These are phyloP conservation scores for Acanthamoeba royreba DNA, from an alignment of 208 protist genomes.

Conservation along the genomic window DNA sequence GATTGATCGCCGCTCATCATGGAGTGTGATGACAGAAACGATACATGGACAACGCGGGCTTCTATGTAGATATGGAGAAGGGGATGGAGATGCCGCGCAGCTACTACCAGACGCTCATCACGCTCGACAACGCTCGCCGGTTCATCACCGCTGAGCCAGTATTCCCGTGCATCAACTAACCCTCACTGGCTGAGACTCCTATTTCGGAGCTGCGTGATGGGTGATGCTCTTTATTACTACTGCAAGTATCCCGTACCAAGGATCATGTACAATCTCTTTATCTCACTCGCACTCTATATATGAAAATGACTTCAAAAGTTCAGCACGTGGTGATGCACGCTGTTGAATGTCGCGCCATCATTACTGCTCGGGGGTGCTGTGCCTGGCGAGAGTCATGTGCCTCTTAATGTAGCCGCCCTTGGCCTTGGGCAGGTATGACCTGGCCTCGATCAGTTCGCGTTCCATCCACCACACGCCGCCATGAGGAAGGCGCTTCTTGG, in stretches of 20 bases:
- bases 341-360: too few species aligned
- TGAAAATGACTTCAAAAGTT: too few species aligned
- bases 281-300: too few species aligned
- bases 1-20: too few species aligned
- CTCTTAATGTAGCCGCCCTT: not conserved
- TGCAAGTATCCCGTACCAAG: too few species aligned
- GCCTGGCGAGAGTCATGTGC: not conserved
- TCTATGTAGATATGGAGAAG: not conserved
- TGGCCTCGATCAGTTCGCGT: not conserved
- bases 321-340: too few species aligned
- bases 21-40: too few species aligned
- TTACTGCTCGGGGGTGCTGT: too few species aligned
- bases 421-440: not conserved
- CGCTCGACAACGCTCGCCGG: not conserved
- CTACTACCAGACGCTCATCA: constrained; percentile 6
- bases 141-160: not conserved
- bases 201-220: too few species aligned
- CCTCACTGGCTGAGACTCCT: too few species aligned
- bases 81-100: not conserved
- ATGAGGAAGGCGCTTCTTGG: not conserved
- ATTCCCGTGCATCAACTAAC: constrained; percentile 31
- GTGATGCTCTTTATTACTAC: too few species aligned
- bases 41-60: not conserved
- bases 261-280: too few species aligned
- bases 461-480: not conserved